These are phyloP conservation scores for Kwoniella heveanensis DNA, from an alignment of 768 basidiomycete species.

Conservation along the genomic window DNA sequence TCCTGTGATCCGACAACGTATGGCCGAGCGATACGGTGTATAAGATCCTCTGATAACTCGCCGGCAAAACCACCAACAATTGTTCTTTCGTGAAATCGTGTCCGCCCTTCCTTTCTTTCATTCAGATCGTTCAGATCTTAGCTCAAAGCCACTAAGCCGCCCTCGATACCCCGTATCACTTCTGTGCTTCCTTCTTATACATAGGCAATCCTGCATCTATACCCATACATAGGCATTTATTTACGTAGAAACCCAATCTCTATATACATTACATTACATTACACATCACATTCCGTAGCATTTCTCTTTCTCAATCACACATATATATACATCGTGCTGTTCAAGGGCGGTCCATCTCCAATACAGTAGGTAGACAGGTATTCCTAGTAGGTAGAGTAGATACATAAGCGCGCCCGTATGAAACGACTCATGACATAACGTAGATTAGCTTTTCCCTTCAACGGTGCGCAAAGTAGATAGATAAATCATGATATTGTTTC, in stretches of 20 bases:
- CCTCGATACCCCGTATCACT: slow-evolving; percentile 14
- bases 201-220: slow-evolving; percentile 31
- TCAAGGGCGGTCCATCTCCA: too few relatives aligned
- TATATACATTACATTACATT: slow-evolving; percentile 1
- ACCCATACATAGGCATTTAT: slow-evolving; percentile 27
- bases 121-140: too few relatives aligned
- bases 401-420: neutral
- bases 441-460: neutral
- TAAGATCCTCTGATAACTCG: slow-evolving; percentile 54
- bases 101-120: neutral
- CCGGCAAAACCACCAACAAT: too few relatives aligned
- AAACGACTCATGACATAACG: slow-evolving; percentile 5
- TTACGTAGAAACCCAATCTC: neutral
- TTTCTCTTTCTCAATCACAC: neutral
- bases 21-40: slow-evolving; percentile 83
- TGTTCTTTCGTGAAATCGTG: too few relatives aligned
- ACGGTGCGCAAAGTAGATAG: too few relatives aligned
- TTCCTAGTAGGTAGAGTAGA: neutral
- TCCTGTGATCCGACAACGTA: slow-evolving; percentile 80
- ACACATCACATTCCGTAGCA: slow-evolving; percentile 14
- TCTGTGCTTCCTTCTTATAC: neutral
- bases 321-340: too few relatives aligned
- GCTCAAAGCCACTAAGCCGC: too few relatives aligned
- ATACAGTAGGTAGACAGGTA: neutral
- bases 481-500: too few relatives aligned